Percentiles rank a stretch among this genome's conserved stretches.
Evolutionary conservation across 345 rosid species (phyloP).

Genomic region (Camelina laxa): DNA sequence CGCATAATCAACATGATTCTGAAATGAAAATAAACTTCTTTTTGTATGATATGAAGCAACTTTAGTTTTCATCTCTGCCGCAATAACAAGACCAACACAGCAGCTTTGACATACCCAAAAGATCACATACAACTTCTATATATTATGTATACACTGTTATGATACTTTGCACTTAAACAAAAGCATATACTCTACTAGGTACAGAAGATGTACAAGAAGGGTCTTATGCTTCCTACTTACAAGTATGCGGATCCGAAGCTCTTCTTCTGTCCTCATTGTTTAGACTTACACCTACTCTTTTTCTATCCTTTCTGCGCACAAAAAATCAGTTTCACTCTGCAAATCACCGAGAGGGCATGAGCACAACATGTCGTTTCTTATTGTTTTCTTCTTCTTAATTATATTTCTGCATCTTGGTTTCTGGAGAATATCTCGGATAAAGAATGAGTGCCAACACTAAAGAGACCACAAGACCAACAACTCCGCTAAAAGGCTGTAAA

Average conservation of each 20-base stretch:
- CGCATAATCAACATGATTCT: not conserved
- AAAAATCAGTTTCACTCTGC: conserved; percentile 1
- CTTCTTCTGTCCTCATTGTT: conserved; percentile 20
- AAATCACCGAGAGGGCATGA: conserved; percentile 19
- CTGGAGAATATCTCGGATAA: conserved; percentile 58
- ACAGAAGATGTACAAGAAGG: conserved; percentile 31
- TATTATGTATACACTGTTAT: conserved; percentile 22
- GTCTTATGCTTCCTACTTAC: conserved; percentile 29
- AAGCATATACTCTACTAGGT: not conserved
- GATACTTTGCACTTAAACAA: not conserved
- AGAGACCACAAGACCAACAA: conserved; percentile 67
- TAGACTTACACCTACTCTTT: conserved; percentile 5
- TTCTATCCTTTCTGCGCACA: not conserved
- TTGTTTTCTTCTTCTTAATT: conserved; percentile 12
- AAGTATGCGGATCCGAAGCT: conserved; percentile 23
- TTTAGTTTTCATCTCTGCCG: conserved; percentile 18
- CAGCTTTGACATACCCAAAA: conserved; percentile 15
- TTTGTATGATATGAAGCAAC: conserved; percentile 6
- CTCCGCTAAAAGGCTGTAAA: conserved; percentile 81
- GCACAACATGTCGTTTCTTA: not conserved
- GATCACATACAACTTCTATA: conserved; percentile 23
- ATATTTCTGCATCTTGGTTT: conserved; percentile 32
- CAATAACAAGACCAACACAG: not conserved
- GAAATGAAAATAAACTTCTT: not conserved
- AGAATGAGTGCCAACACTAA: conserved; percentile 57